These are phyloP conservation scores for Parastagonospora avenae DNA, from an alignment of 2,329 filamentous ascomycete species.

Conservation along the genomic window DNA sequence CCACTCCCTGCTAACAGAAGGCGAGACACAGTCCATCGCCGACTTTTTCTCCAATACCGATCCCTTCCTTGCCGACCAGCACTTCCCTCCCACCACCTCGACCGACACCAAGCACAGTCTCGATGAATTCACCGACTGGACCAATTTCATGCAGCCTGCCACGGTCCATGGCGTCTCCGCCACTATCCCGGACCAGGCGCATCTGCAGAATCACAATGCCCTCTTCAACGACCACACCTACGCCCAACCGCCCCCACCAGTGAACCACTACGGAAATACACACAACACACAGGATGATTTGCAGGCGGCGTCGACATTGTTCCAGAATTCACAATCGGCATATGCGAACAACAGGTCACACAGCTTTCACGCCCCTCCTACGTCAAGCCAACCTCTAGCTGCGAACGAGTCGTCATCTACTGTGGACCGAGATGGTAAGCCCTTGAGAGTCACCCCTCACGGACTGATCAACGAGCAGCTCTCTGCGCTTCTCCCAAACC, in stretches of 20 bases:
- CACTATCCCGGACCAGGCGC: conserved; percentile 41
- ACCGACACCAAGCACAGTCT: conserved; percentile 28
- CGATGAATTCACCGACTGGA: conserved; percentile 36
- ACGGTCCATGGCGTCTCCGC: conserved; percentile 42
- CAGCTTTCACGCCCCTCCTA: conserved; percentile 24
- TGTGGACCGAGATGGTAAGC: conserved; percentile 8
- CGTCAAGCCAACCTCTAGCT: conserved; percentile 4
- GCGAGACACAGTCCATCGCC: conserved; percentile 35
- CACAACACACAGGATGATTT: conserved; percentile 37
- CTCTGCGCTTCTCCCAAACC: conserved; percentile 35
- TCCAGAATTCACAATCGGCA: conserved; percentile 35
- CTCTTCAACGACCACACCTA: conserved; percentile 32
- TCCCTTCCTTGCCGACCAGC: conserved; percentile 28
- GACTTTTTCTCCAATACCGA: conserved; percentile 43
- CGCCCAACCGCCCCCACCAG: conserved; percentile 10
- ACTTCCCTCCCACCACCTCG: conserved; percentile 10
- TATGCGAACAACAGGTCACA: conserved; percentile 26
- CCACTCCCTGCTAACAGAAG: conserved; percentile 39
- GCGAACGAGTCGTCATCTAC: conserved; percentile 7
- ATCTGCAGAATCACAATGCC: conserved; percentile 32
- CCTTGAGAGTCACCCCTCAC: conserved; percentile 30
- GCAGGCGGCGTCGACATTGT: conserved; percentile 40
- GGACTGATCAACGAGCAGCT: conserved; percentile 37
- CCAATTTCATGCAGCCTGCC: conserved; percentile 33
- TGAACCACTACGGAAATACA: conserved; percentile 27